Evolutionary conservation across 768 basidiomycete genomes (phyloP), one percentile per base, ranked within the genome.

Genomic region (Termitomyces sp.): DNA sequence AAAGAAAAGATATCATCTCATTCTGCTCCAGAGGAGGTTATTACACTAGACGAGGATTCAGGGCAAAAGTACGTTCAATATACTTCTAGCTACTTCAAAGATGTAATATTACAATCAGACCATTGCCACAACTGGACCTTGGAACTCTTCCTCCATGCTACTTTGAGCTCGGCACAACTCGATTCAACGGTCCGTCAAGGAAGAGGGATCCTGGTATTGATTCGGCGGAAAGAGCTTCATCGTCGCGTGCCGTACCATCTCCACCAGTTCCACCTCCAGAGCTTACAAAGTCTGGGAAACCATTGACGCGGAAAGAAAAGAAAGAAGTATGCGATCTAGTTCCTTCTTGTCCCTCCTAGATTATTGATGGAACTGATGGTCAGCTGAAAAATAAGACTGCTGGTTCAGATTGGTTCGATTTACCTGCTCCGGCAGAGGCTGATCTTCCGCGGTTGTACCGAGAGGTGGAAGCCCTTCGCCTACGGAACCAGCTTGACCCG

Each of bases 401-500:
- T 5, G 92, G 93, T 0, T 79, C 84, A 46, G 80, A 81, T 56
- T 96, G 93, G 92, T 94, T 92, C 68, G 90, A 94, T 69, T 79
- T 95, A 55, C 91, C 93, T 20, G 87, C 89, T 18, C 92, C 93
- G 22, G 71, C 82, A 14, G 88, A 90, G 63, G 84, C 88, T 13
- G 91, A 94, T 59, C 75, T 92, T 16, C 90, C 92, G 36, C 80
- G 84, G 37, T 71, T 94, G 41, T 74, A 93, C 64, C 87, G 89
- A 52, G 93, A 97, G 74, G 87, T 93, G 12, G 90, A 95, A 68
- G 88, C 94, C 0, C 75, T 95, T 56, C 87, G 92, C 31, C 74
- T 97, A 47, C 83, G 88, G 50, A 93, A 93, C 67, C 88, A 92
- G 57, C 80, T 97, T 20, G 94, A 97, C 65, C 93, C 93, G 18